Evolutionary conservation across 108 stramenopile genomes (phyloP), one percentile per base, ranked within the genome.

Genomic region (Cyclotella choctawhatcheeana): DNA sequence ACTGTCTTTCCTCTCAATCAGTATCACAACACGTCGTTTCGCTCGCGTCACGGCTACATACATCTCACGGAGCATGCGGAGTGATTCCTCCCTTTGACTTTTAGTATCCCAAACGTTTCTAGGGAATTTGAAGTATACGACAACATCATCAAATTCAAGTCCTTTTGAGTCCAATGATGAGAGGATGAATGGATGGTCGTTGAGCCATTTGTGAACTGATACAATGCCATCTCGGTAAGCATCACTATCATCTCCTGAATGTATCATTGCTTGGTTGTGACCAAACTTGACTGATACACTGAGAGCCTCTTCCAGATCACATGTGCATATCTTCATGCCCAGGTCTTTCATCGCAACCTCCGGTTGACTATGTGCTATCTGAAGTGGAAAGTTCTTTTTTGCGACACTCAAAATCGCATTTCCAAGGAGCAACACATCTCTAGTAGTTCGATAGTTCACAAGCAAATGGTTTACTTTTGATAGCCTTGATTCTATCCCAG

Each of bases 41-140:
- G 70, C 77, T n/a, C 77, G 37, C 3, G 77, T 78, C 3, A 78
- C 44, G 8, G 70, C 77, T 20, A 78, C 77, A 40, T 72, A 79
- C 0, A 79, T 64, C 47, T 79, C 77, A 5, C 77, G 77, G 4
- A 79, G 71, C 70, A 79, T 64, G 0, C 70, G 48, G 10, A 79
- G 51, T 32, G 77, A 58, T 51, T 26, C 48, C 26, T 33, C 71
- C 17, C 18, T 37, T 2, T 43, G 20, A 43, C 25, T 18, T 2
- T 21, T 44, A 6, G 64, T 12, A 40, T 79, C 45, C 77, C 77
- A 72, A 7, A 59, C 43, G 33, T 71, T 71, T 0, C 77, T 30
- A 26, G 64, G 68, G 18, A 64, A 29, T 26, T 72, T 60, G 55
- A 79, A 78, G 44, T 32, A 37, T 43, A 78, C 34, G 12, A 78